Evolutionary conservation across 2,329 filamentous ascomycete genomes (phyloP).

Genomic region (Fusarium sp.): DNA sequence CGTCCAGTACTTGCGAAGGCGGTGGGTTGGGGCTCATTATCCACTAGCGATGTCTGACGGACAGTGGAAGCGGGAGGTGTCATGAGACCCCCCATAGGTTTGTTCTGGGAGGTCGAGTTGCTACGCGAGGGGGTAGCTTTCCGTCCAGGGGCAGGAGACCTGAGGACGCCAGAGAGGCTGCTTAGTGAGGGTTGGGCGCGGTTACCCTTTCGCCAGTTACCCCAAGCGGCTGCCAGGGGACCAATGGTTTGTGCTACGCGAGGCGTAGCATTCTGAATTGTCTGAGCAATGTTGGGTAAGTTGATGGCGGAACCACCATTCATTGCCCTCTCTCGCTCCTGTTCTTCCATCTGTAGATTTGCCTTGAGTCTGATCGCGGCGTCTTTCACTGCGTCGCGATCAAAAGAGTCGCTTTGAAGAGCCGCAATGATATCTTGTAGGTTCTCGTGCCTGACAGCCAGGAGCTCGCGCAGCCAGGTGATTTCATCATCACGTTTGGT

Average conservation of each 20-base stretch:
- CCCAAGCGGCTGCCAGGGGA: constrained; percentile 88
- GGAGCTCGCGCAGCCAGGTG: constrained; percentile 90
- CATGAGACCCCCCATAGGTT: constrained; percentile 81
- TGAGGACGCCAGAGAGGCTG: constrained; percentile 61
- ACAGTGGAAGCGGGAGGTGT: constrained; percentile 86
- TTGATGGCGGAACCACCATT: constrained; percentile 74
- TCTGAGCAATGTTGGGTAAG: constrained; percentile 80
- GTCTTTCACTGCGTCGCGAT: constrained; percentile 84
- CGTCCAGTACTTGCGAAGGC: constrained; percentile 71
- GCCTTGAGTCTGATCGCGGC: constrained; percentile 92
- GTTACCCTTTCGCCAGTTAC: constrained; percentile 85
- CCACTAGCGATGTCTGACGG: constrained; percentile 67
- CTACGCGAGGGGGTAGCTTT: constrained; percentile 71
- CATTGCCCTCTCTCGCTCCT: constrained; percentile 88
- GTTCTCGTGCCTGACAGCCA: constrained; percentile 90
- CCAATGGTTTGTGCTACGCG: constrained; percentile 86
- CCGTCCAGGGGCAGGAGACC: constrained; percentile 56
- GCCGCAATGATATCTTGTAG: constrained; percentile 90
- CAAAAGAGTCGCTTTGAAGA: constrained; percentile 78
- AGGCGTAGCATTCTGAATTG: constrained; percentile 82
- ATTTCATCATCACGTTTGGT: constrained; percentile 95
- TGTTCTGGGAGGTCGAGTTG: constrained; percentile 63
- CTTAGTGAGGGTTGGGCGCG: constrained; percentile 64
- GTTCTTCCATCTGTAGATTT: constrained; percentile 97
- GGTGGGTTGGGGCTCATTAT: constrained; percentile 63